Evolutionary conservation across 371 early-diverging fungal species (phyloP).

Genomic region (Haplosporangium sp.): DNA sequence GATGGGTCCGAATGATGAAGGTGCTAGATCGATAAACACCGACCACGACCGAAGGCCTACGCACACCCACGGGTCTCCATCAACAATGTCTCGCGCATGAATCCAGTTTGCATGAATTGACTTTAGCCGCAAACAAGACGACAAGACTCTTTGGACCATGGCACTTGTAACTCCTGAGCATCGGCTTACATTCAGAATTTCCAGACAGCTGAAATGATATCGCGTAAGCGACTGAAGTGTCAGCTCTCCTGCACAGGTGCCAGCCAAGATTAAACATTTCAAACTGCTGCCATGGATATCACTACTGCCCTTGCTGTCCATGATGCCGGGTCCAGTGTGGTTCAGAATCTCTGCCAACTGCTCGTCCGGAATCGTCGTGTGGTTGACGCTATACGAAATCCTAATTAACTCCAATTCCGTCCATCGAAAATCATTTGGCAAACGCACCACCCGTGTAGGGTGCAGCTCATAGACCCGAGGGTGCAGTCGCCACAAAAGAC

Average conservation of each 20-base stretch:
- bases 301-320: background rate
- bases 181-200: background rate
- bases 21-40: background rate
- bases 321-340: background rate
- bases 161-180: slow-evolving; percentile 8
- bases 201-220: background rate
- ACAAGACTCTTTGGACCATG: slow-evolving; percentile 10
- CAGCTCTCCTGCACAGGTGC: background rate
- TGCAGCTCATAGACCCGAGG: background rate
- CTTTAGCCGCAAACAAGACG: slow-evolving; percentile 5
- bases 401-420: slow-evolving; percentile 1
- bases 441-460: background rate
- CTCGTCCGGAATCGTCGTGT: too few relatives aligned
- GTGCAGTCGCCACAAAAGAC: slow-evolving; percentile 10
- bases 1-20: background rate
- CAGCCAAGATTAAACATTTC: background rate
- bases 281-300: background rate
- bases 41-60: slow-evolving; percentile 6
- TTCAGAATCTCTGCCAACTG: too few relatives aligned
- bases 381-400: background rate
- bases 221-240: background rate
- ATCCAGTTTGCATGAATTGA: slow-evolving; percentile 7
- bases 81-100: slow-evolving; percentile 5
- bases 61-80: slow-evolving; percentile 14
- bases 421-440: slow-evolving; percentile 4